Percentiles rank a stretch among this genome's conserved stretches.
phyloP scores from a whole-genome alignment of 768 basidiomycete species.

The Tylopilus plumbeoviolaceoides region DNA sequence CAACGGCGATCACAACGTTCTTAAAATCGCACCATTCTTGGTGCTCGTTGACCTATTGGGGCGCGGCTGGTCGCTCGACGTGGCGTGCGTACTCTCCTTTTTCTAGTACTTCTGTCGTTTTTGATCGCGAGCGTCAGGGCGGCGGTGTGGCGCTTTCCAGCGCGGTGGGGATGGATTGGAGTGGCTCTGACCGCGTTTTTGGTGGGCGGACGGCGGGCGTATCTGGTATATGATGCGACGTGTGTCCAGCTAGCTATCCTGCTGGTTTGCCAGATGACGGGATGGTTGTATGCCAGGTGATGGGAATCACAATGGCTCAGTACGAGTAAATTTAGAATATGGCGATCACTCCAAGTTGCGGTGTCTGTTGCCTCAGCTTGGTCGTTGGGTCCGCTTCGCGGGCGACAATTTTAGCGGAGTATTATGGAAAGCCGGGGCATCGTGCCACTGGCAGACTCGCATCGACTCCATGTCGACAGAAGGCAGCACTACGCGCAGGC shows the following conservation, averaged over 20 bases:
- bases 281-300: constrained; percentile 5
- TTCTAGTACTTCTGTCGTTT: background rate
- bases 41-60: constrained; percentile 59
- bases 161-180: constrained; percentile 50
- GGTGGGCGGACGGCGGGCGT: constrained; percentile 63
- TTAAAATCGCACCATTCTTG: constrained; percentile 61
- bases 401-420: too few relatives aligned
- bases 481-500: too few relatives aligned
- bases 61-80: constrained; percentile 43
- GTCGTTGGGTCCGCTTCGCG: too few relatives aligned
- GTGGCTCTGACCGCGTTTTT: constrained; percentile 55
- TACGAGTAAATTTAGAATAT: too few relatives aligned
- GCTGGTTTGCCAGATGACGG: constrained; percentile 1
- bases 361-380: too few relatives aligned
- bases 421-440: too few relatives aligned
- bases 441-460: too few relatives aligned
- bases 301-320: background rate
- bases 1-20: constrained; percentile 72
- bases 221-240: constrained; percentile 60
- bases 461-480: too few relatives aligned
- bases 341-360: too few relatives aligned
- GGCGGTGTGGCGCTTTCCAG: constrained; percentile 15
- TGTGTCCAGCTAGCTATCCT: constrained; percentile 33
- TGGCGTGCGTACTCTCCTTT: constrained; percentile 34
- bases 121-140: constrained; percentile 4